These are phyloP conservation scores for Heritiera littoralis DNA, from an alignment of 345 rosid species.

Conservation along the genomic window DNA sequence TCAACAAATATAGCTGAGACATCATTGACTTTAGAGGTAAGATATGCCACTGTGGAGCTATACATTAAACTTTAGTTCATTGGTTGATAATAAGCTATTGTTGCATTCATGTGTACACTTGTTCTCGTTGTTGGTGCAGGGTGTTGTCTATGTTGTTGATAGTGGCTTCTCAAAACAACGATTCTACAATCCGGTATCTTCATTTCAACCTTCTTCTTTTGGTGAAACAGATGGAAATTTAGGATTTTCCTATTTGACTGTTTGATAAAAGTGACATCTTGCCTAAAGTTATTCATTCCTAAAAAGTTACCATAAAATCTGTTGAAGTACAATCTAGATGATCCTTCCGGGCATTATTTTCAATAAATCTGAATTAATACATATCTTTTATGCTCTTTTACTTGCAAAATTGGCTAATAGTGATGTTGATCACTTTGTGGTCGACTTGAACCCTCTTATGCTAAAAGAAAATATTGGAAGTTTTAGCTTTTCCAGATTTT, in stretches of 20 bases:
- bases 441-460: background rate
- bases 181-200: constrained; percentile 88
- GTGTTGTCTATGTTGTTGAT: constrained; percentile 90
- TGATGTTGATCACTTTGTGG: background rate
- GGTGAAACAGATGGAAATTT: background rate
- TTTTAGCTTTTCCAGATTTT: background rate
- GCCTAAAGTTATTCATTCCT: background rate
- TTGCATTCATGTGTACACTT: constrained; percentile 21
- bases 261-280: background rate
- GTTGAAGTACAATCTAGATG: background rate
- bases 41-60: constrained; percentile 9
- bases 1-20: constrained; percentile 97
- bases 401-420: background rate
- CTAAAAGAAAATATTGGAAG: background rate
- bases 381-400: background rate
- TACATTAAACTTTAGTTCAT: constrained; percentile 5
- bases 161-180: constrained; percentile 96
- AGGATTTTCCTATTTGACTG: background rate
- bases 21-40: constrained; percentile 90
- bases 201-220: constrained; percentile 2
- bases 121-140: constrained; percentile 51
- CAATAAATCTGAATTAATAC: background rate
- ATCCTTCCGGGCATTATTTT: background rate
- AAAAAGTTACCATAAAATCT: background rate
- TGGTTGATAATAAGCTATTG: background rate